These are phyloP conservation scores for Gorgonomyces haynaldii DNA, from an alignment of 192 early-diverging fungal species.

Conservation along the genomic window DNA sequence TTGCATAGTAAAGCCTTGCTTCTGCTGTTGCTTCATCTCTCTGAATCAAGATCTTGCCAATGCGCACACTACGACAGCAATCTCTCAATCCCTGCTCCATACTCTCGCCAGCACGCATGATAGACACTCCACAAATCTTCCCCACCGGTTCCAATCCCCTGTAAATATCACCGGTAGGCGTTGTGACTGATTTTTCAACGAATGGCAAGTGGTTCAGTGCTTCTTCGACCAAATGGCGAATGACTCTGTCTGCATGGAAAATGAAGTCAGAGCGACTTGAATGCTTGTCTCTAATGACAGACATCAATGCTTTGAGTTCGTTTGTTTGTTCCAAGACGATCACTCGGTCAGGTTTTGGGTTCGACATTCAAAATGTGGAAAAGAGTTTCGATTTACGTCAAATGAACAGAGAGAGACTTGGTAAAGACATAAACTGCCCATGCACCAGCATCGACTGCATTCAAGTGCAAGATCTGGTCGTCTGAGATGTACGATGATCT, in stretches of 20 bases:
- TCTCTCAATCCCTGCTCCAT: slow-evolving; percentile 76
- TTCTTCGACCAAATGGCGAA: slow-evolving; percentile 83
- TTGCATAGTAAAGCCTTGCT: slow-evolving; percentile 82
- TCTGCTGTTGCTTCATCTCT: slow-evolving; percentile 86
- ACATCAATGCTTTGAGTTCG: slow-evolving; percentile 22
- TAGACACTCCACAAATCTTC: slow-evolving; percentile 86
- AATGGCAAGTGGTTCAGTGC: slow-evolving; percentile 86
- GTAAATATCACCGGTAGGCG: slow-evolving; percentile 61
- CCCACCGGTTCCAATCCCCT: slow-evolving; percentile 69
- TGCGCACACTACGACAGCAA: slow-evolving; percentile 61
- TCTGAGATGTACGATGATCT: too few relatives aligned
- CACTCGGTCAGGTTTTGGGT: slow-evolving; percentile 11
- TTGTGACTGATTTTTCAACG: slow-evolving; percentile 61
- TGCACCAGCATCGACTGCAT: too few relatives aligned
- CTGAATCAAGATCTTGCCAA: slow-evolving; percentile 94
- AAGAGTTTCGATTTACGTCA: too few relatives aligned
- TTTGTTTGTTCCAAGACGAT: slow-evolving; percentile 18
- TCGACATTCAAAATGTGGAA: too few relatives aligned
- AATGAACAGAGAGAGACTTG: too few relatives aligned
- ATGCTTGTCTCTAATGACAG: slow-evolving; percentile 70
- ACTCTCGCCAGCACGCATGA: slow-evolving; percentile 96
- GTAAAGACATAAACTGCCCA: too few relatives aligned
- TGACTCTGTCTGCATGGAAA: slow-evolving; percentile 54
- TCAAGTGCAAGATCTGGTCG: too few relatives aligned
- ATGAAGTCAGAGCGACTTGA: slow-evolving; percentile 85